A percentile compares a stretch with the other conserved stretches of the same genome.
These are phyloP conservation scores for Daldinia bambusicola DNA, from an alignment of 495 filamentous ascomycete genomes.

Conservation along the genomic window DNA sequence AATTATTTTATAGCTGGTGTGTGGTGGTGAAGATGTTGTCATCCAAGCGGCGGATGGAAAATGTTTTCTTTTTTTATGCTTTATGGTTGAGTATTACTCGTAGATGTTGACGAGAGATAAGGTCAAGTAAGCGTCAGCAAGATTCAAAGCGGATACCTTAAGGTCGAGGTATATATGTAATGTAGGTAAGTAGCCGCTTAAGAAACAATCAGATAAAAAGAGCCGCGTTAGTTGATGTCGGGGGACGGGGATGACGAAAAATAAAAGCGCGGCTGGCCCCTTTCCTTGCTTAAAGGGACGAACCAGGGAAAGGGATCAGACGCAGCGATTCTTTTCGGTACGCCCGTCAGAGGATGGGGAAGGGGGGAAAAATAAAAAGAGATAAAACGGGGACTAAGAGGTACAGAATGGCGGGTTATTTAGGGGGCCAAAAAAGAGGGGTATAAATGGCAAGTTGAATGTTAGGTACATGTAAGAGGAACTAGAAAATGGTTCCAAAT, in stretches of 20 bases:
- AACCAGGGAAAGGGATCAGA: constrained; percentile 42
- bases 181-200: constrained; percentile 26
- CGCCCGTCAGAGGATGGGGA: constrained; percentile 30
- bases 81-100: neutral
- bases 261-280: constrained; percentile 44
- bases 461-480: neutral
- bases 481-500: neutral
- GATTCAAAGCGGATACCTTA: neutral
- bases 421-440: constrained; percentile 46
- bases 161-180: constrained; percentile 7
- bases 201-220: constrained; percentile 32
- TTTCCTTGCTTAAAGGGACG: constrained; percentile 32
- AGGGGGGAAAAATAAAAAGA: constrained; percentile 24
- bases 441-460: constrained; percentile 19
- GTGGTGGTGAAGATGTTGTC: constrained; percentile 33
- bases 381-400: constrained; percentile 23
- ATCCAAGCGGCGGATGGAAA: constrained; percentile 28
- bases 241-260: constrained; percentile 34
- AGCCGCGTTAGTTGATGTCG: constrained; percentile 37
- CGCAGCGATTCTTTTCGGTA: constrained; percentile 34
- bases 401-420: constrained; percentile 38
- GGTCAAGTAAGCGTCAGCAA: constrained; percentile 15
- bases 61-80: constrained; percentile 20
- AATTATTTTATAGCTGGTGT: constrained; percentile 22
- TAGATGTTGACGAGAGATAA: constrained; percentile 26